A percentile compares a stretch with the other conserved stretches of the same genome.
These are phyloP conservation scores for Phlyctochytrium arcticum DNA, from an alignment of 192 early-diverging fungal species.

Conservation along the genomic window DNA sequence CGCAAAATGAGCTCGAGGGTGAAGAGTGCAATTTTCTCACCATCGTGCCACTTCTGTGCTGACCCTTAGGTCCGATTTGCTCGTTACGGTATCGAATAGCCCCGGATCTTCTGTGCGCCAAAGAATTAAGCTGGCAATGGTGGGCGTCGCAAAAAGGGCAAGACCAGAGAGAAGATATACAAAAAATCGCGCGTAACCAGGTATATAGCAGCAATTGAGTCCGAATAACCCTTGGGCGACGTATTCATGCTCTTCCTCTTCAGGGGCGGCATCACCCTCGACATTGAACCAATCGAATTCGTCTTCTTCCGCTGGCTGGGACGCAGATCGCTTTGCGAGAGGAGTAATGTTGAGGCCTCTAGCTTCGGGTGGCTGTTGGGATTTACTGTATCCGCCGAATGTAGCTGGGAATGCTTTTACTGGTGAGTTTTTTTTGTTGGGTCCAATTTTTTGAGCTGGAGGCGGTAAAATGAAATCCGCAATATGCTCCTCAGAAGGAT, in stretches of 20 bases:
- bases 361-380: no score
- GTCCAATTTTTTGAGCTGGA: no score
- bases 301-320: no score
- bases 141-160: not conserved
- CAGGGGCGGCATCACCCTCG: constrained; percentile 1
- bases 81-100: not conserved
- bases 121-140: not conserved
- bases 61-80: not conserved
- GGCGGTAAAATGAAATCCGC: no score
- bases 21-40: not conserved
- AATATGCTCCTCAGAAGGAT: no score
- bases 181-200: constrained; percentile 14
- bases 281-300: constrained; percentile 26
- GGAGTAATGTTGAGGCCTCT: no score
- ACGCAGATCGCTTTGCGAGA: no score
- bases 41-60: constrained; percentile 27
- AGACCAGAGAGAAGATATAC: constrained; percentile 7
- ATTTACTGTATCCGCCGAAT: no score
- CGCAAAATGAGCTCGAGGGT: no score
- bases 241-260: constrained; percentile 12
- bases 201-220: constrained; percentile 15
- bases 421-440: no score
- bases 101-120: constrained; percentile 2
- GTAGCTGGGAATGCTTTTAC: no score
- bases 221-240: constrained; percentile 11